phyloP scores from a whole-genome alignment of 805 yeast species.

The Lipomyces japonicus region DNA sequence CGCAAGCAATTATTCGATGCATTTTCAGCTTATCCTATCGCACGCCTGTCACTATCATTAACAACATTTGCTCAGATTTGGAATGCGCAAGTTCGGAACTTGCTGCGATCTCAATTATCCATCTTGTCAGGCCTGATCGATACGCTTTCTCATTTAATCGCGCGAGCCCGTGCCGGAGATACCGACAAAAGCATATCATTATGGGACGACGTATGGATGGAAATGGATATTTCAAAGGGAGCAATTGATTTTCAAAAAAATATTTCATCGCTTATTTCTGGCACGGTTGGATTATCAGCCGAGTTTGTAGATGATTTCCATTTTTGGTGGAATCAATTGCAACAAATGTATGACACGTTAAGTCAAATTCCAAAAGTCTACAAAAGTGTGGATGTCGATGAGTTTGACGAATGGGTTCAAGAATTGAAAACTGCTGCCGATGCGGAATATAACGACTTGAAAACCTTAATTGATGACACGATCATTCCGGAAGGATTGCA shows the following conservation, averaged over 20 bases:
- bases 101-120: background rate
- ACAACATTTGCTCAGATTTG: background rate
- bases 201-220: constrained; percentile 26
- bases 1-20: constrained; percentile 12
- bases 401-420: constrained; percentile 19
- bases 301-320: constrained; percentile 3
- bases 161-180: background rate
- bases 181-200: background rate
- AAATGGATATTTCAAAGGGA: constrained; percentile 21
- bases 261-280: constrained; percentile 11
- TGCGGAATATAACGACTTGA: constrained; percentile 1
- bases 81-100: background rate
- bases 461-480: constrained; percentile 3
- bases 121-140: background rate
- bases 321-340: constrained; percentile 14
- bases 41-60: background rate
- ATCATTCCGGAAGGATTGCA: constrained; percentile 12
- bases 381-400: background rate
- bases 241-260: constrained; percentile 17
- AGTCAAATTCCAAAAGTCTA: constrained; percentile 8
- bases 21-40: constrained; percentile 9
- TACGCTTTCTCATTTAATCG: background rate
- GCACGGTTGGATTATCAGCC: constrained; percentile 5
- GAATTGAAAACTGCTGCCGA: constrained; percentile 5
- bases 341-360: background rate